Base-by-base conservation (phyloP, 2,329 filamentous ascomycete genomes). In the Pseudocercospora cruenta region DNA sequence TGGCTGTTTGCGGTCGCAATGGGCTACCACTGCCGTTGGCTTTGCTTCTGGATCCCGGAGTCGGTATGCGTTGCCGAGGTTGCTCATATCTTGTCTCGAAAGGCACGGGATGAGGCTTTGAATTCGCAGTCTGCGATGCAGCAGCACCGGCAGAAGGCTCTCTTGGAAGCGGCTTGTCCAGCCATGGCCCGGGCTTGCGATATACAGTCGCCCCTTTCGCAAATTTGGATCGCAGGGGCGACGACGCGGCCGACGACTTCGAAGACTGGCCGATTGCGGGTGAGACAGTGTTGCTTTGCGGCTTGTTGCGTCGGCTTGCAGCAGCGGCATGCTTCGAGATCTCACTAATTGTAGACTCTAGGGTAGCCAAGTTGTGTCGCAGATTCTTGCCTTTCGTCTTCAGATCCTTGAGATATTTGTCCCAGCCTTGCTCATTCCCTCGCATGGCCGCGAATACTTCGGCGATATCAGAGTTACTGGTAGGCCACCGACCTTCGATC, bases 371-470 rank as follows among this genome's bases (percentile, higher is more conserved):
- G 31, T 90, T 83, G 6, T 87, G 85, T 33, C 90, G 90, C 26
- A 97, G 82, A 53, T 87, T 85, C 67, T 90, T 87, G 14, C 90
- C 89, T 74, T 90, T 92, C 22, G 86, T 86, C 75, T 93, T 89
- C 66, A 97, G 83, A 62, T 90, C 90, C 62, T 88, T 85, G 74
- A 97, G 90, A 6, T 93, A 93, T 64, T 89, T 88, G 65, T 90
- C 87, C 94, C 94, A 98, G 51, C 94, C 93, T 69, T 96, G 91
- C 8, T 93, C 90, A 72, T 98, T 98, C 36, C 92, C 92, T 74
- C 91, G 90, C 94, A 98, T 98, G 43, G 94, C 93, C 47, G 90
- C 87, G 72, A 91, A 95, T 21, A 97, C 92, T 55, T 91, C 89
- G 39, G 86, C 84, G 22, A 91, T 86, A 57, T 90, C 87, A 26